Base-by-base conservation (phyloP, 768 basidiomycete genomes). In the Neoboletus magnificus region DNA sequence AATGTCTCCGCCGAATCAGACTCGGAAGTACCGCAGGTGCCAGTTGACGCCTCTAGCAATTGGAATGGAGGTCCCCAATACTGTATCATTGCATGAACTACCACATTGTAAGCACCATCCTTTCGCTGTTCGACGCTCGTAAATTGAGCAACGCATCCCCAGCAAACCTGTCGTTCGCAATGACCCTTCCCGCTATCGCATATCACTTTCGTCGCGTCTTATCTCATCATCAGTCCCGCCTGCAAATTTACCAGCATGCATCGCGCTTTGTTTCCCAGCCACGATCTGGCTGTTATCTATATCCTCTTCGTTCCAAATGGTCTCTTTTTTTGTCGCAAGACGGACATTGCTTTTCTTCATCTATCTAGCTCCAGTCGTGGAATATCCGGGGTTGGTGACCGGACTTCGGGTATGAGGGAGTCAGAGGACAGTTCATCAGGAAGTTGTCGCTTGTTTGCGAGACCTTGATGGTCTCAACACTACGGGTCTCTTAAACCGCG, bases 1-100 rank as follows among this genome's bases (percentile, higher is more conserved):
- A 13, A 43, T 3, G 32, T n/a, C 33, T 36, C 58, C 11, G 22
- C 25, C 22, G 50, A 43, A 29, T 58, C 61, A 64, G 89, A 91
- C 59, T 83, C 79, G 20, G 23, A 7, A 22, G 9, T 10, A 16
- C 22, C 33, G 3, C 22, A 48, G 22, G 22, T 48, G 35, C 46
- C 32, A 33, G 46, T 23, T 18, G 20, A 48, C 3, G 13, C 20
- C 16, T 7, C 22, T 9, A 5, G 30, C 15, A 44, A 44, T 6
- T 44, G 43, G 41, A 1, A 4, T 0, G 3, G 15, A 16, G 15
- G 16, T 16, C 2, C 1, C 1, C 3, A 1, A 0, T 43, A 11
- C 20, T 48, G 48, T 9, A 15, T 27, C 36, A 20, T 49, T 15
- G 35, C 44, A 54, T 69, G 64, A 65, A 12, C 43, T 25, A 33